Evolutionary conservation across 331 rosid species (phyloP), one percentile per base, ranked within the genome.

Genomic region (Pyrus hybrid): DNA sequence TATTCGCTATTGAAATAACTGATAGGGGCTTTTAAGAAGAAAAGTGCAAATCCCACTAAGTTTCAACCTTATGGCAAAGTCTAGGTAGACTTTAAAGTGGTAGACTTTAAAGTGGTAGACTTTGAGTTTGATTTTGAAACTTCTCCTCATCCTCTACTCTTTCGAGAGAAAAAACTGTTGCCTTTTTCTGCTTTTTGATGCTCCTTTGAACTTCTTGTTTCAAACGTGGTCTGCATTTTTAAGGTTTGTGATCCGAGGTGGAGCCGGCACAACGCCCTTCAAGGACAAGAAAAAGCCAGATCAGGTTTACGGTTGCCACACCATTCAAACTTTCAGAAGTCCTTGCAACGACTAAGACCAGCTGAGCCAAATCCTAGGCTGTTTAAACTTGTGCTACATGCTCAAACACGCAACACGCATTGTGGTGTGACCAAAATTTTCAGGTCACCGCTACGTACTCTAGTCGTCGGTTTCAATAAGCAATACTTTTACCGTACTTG

Each of bases 211-310:
- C 12, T 72, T 13, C 66, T 32, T 18, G 16, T 53, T 28, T 21
- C 65, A 58, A 77, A 73, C 28, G 26, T 21, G 45, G 57, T 51
- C 57, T 10, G 57, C 75, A 49, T 62, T 75, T 69, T 74, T 67
- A 53, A 57, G 49, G 66, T 66, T 75, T 71, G 53, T 56, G 21
- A 66, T 51, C 21, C 28, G 28, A 69, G 23, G 29, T 1, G 30
- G 63, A 29, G 13, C 13, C 45, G 18, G 74, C 33, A 63, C 68
- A 79, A 47, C 35, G 77, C 72, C 75, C 67, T 68, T 37, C 68
- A 63, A 12, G 76, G 65, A 14, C 41, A 14, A 20, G 45, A 41
- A 20, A 43, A 13, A 26, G 13, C 23, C 14, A 6, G 5, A 53
- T 26, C 28, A 30, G 5, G 35, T 69, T 74, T 25, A 30, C 67